Evolutionary conservation across 1,284 basidiomycete genomes (phyloP), one percentile per base, ranked within the genome.

Genomic region (Microbotryomycetes sp.): DNA sequence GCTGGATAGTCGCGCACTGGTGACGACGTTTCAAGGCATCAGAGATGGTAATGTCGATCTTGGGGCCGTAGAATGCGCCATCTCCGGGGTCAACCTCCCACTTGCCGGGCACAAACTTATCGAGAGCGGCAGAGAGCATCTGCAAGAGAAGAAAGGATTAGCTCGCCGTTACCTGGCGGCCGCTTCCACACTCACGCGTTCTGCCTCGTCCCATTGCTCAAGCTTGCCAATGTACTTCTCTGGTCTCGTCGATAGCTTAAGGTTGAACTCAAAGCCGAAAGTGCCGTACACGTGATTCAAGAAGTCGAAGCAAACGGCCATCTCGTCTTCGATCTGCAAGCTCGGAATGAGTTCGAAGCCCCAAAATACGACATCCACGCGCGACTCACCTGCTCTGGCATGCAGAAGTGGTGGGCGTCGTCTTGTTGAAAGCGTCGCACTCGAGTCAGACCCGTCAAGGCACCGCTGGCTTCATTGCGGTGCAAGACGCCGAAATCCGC

Each of bases 401-500:
- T 94, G 76, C 96, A 98, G 81, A 98, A 98, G 61, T 97, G 82
- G 76, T 94, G 91, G 1, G 89, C 93, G 74, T 99, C 96, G 75
- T 98, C 96, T 79, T 98, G 96, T 58, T 92, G 87, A 78, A 99
- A 98, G 53, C 96, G 80, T 60, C 96, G 81, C 52, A 98, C 96
- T 66, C 96, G 83, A 18, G 92, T 96, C 71, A 98, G 78, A 18
- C 96, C 96, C 9, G 89, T 91, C 66, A 99, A 78, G 6, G 94
- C 92, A 52, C 96, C 96, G 49, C 86, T 89, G 0, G 96, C 93
- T 75, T 99, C 96, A 73, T 98, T 99, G 64, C 96, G 81, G 77
- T 98, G 96, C 61, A 98, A 82, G 63, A 98, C 91, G 73, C 96
- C 96, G 73, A 99, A 99, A 75, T 99, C 96, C 18, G 96, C 96